Conservation (phyloP, 1,284 basidiomycete species). For the Ustanciosporium gigantosporum region DNA sequence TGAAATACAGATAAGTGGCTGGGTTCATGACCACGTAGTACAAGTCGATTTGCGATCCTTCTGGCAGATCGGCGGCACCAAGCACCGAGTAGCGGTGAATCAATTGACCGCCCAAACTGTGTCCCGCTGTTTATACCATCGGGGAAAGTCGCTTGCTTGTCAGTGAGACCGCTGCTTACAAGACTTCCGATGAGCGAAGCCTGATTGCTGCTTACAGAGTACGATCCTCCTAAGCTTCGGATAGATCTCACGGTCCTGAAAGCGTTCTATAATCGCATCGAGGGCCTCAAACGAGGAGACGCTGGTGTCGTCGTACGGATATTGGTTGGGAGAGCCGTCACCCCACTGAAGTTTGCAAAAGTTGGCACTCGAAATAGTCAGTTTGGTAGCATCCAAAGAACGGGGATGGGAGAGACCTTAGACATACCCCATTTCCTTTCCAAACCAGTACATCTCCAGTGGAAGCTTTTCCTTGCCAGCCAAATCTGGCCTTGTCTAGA, state of each 20-base stretch:
- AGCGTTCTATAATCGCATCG: slow-evolving; percentile 18
- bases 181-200: neutral
- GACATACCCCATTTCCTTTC: slow-evolving; percentile 35
- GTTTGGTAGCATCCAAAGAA: no score
- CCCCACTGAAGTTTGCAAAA: slow-evolving; percentile 46
- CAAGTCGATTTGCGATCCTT: neutral
- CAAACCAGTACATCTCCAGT: slow-evolving; percentile 22
- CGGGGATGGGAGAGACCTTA: neutral
- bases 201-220: slow-evolving; percentile 23
- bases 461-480: slow-evolving; percentile 3
- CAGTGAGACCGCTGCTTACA: no score
- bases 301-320: slow-evolving; percentile 3
- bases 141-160: neutral
- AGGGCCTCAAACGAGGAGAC: slow-evolving; percentile 37
- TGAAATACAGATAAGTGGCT: slow-evolving; percentile 28
- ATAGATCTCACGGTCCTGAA: neutral
- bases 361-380: no score
- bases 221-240: slow-evolving; percentile 9
- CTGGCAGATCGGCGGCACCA: neutral
- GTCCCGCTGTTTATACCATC: slow-evolving; percentile 16
- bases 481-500: slow-evolving; percentile 17
- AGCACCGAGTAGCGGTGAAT: slow-evolving; percentile 34
- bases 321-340: slow-evolving; percentile 17
- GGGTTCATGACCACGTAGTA: slow-evolving; percentile 33
- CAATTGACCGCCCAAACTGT: slow-evolving; percentile 35